Conservation (phyloP, 306 rosid species). For the Elaeagnus macrophylla region DNA sequence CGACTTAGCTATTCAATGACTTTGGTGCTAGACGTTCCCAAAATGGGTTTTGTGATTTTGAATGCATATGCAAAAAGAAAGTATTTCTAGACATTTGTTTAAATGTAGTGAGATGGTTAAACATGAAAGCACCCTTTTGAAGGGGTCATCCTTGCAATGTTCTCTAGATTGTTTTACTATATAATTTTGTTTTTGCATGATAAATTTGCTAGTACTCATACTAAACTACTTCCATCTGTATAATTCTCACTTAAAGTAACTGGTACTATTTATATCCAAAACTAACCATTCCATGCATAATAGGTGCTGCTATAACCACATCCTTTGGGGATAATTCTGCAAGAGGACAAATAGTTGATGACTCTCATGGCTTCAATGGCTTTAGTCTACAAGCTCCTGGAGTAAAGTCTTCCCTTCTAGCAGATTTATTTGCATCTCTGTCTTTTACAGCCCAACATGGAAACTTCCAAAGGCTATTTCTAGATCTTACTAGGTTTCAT, state of each 20-base stretch:
- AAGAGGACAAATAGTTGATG: conserved; percentile 32
- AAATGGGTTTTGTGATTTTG: too few species aligned
- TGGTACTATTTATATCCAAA: conserved; percentile 9
- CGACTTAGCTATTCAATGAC: too few species aligned
- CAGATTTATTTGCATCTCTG: conserved; percentile 58
- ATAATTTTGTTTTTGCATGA: too few species aligned
- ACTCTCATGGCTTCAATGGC: conserved; percentile 38
- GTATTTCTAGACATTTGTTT: too few species aligned
- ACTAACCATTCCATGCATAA: conserved; percentile 12
- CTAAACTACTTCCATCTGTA: background rate
- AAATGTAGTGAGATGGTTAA: too few species aligned
- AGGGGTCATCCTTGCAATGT: too few species aligned
- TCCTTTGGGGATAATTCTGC: conserved; percentile 44
- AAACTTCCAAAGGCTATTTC: conserved; percentile 55
- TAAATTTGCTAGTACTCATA: too few species aligned
- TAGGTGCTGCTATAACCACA: conserved; percentile 63
- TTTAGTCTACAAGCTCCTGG: conserved; percentile 34
- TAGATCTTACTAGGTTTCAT: conserved; percentile 74
- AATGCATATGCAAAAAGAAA: too few species aligned
- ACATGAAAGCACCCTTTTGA: too few species aligned
- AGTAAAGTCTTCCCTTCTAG: conserved; percentile 47
- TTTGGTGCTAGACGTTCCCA: too few species aligned
- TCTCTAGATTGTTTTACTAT: too few species aligned
- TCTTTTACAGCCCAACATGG: conserved; percentile 77
- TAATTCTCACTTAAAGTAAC: conserved; percentile 4